phyloP scores from a whole-genome alignment of 2,329 filamentous ascomycete species.

The Tothia fuscella region DNA sequence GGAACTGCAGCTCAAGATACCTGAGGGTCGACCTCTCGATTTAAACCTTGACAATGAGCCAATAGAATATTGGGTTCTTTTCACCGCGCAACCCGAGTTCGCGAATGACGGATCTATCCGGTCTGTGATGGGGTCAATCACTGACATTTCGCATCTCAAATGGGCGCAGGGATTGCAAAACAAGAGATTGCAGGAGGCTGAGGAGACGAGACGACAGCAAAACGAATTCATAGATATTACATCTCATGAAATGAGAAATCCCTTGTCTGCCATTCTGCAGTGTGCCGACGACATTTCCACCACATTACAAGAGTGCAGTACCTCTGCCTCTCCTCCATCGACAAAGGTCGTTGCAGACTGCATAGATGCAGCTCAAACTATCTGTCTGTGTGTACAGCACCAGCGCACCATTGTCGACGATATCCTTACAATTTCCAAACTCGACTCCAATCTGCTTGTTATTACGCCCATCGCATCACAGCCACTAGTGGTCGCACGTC shows the following conservation, averaged over 20 bases:
- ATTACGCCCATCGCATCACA: conserved; percentile 6
- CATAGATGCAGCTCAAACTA: conserved; percentile 23
- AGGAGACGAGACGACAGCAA: conserved; percentile 6
- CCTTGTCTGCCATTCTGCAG: conserved; percentile 11
- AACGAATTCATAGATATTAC: conserved; percentile 16
- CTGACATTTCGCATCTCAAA: conserved; percentile 10
- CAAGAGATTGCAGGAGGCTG: conserved; percentile 3
- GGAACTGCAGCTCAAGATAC: conserved; percentile 30
- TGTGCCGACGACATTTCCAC: conserved; percentile 13
- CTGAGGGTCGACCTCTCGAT: conserved; percentile 11
- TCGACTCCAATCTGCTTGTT: conserved; percentile 10
- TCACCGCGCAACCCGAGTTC: conserved; percentile 16
- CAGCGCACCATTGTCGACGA: conserved; percentile 35
- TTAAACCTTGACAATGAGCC: conserved; percentile 25
- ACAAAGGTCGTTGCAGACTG: conserved; percentile 19
- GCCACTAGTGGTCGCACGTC: neutral
- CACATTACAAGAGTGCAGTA: neutral
- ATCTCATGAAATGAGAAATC: conserved; percentile 14
- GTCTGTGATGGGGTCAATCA: conserved; percentile 7
- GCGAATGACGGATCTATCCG: conserved; percentile 6
- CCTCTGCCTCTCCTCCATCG: neutral
- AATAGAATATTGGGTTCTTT: conserved; percentile 35
- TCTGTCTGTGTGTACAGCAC: conserved; percentile 34
- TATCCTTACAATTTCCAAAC: conserved; percentile 10
- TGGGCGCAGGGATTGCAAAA: conserved; percentile 10